Base-by-base conservation (phyloP, 306 rosid species). In the Trifolium fragiferum region DNA sequence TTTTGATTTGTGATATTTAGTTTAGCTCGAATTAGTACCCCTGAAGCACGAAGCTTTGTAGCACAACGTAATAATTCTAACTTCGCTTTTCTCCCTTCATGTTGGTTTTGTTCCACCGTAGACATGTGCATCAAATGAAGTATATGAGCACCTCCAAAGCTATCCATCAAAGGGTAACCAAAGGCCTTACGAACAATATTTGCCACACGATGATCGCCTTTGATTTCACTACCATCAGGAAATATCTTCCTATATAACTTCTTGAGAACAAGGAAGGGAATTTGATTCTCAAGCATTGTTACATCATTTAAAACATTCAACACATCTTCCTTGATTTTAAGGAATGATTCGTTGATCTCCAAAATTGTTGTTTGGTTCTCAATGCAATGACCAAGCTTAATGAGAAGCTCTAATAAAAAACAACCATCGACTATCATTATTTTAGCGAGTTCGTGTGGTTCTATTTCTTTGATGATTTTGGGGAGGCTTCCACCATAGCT, bases 401-500 rank as follows among this genome's bases (percentile, higher is more conserved):
- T 33, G 54, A 83, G 72, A 25, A 83, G 21, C 60, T 83, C 84
- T 9, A 83, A 10, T 1, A 76, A 0, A 44, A 83, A 83, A 46
- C 84, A 83, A 5, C 83, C 86, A 18, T 83, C 86, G 0, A 79
- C 58, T 2, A 84, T 43, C 82, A 84, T 84, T 6, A 76, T 21
- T 58, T 50, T 66, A 2, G 87, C 25, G 0, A 80, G 50, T 7
- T 77, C 83, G 0, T 50, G n/a, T 8, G 47, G 7, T 0, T 68
- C 19, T 0, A 18, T 6, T 5, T 63, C 3, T 27, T 59, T 40
- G 0, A 27, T 0, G 2, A 84, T 35, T 11, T 55, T 27, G 37
- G 25, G 6, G 38, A 14, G 25, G 9, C 41, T 30, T 14, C 70
- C 81, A 1, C 73, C 79, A 0, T 84, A 84, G 70, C 78, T 57